Evolutionary conservation across 2,329 filamentous ascomycete genomes (phyloP).

Genomic region (Sordariomycetes sp.): DNA sequence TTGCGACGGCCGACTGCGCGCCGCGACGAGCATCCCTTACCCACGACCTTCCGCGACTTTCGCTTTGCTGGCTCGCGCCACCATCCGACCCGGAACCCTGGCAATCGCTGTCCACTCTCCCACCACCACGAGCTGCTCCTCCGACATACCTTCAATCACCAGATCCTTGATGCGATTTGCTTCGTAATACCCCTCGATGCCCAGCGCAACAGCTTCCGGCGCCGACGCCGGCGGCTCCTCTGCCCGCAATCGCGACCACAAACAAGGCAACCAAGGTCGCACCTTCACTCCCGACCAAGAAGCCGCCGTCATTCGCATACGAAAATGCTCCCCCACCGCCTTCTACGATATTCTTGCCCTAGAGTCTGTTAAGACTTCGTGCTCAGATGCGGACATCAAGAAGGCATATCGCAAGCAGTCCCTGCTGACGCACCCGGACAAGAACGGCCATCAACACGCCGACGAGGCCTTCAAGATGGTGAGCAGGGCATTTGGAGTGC

Average conservation of each 20-base stretch:
- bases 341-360: conserved; percentile 93
- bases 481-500: conserved; percentile 80
- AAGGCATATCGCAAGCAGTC: conserved; percentile 95
- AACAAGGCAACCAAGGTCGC: conserved; percentile 67
- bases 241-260: conserved; percentile 53
- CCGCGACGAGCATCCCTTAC: too few relatives aligned
- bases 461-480: conserved; percentile 99
- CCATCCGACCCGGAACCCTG: too few relatives aligned
- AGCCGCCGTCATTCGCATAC: conserved; percentile 81
- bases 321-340: conserved; percentile 71
- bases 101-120: too few relatives aligned
- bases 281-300: conserved; percentile 86
- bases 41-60: too few relatives aligned
- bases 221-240: conserved; percentile 35
- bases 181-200: conserved; percentile 18
- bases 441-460: conserved; percentile 91
- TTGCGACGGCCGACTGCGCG: too few relatives aligned
- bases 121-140: too few relatives aligned
- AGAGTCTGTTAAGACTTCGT: conserved; percentile 51
- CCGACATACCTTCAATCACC: too few relatives aligned
- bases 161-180: too few relatives aligned
- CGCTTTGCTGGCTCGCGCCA: too few relatives aligned
- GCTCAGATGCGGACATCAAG: conserved; percentile 80
- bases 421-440: conserved; percentile 93
- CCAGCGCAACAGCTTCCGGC: conserved; percentile 45